A percentile compares a stretch with the other conserved stretches of the same genome.
Conservation (phyloP, 1,284 basidiomycete species). For the Moesziomyces globuligerus region DNA sequence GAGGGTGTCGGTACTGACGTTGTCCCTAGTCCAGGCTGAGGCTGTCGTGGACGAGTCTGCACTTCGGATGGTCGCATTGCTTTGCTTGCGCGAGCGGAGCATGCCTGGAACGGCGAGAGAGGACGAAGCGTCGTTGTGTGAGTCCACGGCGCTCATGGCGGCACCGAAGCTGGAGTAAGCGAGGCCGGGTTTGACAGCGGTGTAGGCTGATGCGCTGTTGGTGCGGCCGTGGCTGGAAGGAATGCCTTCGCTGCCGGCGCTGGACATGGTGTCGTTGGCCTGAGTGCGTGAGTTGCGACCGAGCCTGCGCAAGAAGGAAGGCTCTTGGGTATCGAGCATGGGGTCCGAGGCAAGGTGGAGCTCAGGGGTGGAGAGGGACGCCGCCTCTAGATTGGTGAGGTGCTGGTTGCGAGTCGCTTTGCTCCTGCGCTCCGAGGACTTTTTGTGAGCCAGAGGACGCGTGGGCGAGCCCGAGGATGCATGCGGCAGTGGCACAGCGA, state of each 20-base stretch:
- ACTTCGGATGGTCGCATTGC: constrained; percentile 22
- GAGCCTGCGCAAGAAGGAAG: constrained; percentile 40
- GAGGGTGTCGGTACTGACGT: constrained; percentile 45
- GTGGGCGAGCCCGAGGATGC: constrained; percentile 20
- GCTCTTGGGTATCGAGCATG: constrained; percentile 47
- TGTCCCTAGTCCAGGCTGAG: constrained; percentile 21
- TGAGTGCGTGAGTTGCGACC: constrained; percentile 25
- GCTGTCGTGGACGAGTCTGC: constrained; percentile 12
- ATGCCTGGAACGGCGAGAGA: constrained; percentile 1
- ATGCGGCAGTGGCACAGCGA: constrained; percentile 11
- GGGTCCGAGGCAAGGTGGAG: constrained; percentile 58
- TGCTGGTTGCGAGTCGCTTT: constrained; percentile 35
- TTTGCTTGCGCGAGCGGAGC: constrained; percentile 28
- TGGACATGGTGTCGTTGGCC: constrained; percentile 23
- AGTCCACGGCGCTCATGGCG: constrained; percentile 44
- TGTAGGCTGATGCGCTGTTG: constrained; percentile 10
- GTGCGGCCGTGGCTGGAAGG: constrained; percentile 8
- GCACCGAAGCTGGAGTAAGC: constrained; percentile 45
- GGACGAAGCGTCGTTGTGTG: constrained; percentile 6
- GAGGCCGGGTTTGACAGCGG: constrained; percentile 14
- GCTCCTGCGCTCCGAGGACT: constrained; percentile 28
- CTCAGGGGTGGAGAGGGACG: constrained; percentile 55
- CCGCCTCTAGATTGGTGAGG: constrained; percentile 48
- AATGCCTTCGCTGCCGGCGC: constrained; percentile 11
- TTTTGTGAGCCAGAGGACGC: constrained; percentile 22